A percentile compares a stretch with the other conserved stretches of the same genome.
Conservation (phyloP, 345 rosid species). For the Euphorbia tirucalli region DNA sequence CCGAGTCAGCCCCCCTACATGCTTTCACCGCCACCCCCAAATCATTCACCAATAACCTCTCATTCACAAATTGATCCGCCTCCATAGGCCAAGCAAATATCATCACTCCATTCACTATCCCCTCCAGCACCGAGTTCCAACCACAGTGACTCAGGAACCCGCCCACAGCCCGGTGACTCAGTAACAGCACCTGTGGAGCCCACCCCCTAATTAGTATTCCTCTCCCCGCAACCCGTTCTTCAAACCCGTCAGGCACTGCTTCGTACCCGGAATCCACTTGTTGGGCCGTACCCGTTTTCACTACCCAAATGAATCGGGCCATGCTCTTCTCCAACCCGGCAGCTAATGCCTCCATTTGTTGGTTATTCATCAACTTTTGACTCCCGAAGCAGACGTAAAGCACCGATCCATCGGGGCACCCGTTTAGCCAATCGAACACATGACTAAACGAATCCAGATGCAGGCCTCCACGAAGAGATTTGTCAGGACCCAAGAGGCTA, state of each 20-base stretch:
- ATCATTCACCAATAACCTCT: constrained; percentile 49
- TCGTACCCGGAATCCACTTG: constrained; percentile 23
- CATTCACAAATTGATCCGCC: constrained; percentile 61
- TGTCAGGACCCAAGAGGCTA: constrained; percentile 34
- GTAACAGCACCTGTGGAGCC: constrained; percentile 53
- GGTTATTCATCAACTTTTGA: constrained; percentile 38
- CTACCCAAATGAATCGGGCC: constrained; percentile 59
- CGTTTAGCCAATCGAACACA: constrained; percentile 50
- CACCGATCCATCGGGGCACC: constrained; percentile 50
- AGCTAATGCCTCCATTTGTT: constrained; percentile 53
- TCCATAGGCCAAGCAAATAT: constrained; percentile 73
- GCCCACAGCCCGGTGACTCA: constrained; percentile 55
- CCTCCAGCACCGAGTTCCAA: constrained; percentile 77
- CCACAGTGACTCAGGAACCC: constrained; percentile 72
- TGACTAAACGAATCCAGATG: too few relatives aligned
- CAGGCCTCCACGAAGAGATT: not conserved
- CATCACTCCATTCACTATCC: constrained; percentile 44
- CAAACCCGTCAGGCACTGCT: constrained; percentile 43
- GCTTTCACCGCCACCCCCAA: constrained; percentile 48
- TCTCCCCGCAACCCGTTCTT: constrained; percentile 36
- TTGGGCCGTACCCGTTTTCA: constrained; percentile 30
- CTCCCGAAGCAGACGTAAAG: constrained; percentile 68
- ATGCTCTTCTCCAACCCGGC: constrained; percentile 51
- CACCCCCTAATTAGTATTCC: constrained; percentile 52
- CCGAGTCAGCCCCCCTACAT: constrained; percentile 46